Conservation (phyloP, 1,284 basidiomycete genomes). For the Vanrija pseudolonga region DNA sequence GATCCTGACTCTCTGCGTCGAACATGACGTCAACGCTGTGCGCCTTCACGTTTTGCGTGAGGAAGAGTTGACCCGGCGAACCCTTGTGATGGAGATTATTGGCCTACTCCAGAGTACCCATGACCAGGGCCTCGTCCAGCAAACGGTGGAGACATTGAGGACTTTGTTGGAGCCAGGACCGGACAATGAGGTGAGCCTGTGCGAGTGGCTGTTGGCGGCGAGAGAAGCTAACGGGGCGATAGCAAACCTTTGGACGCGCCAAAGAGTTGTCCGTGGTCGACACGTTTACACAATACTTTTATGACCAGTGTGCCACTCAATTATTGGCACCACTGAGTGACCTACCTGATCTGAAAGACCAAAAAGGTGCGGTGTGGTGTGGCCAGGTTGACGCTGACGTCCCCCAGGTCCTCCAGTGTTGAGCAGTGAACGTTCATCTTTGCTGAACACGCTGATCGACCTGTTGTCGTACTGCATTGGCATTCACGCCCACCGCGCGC, state of each 20-base stretch:
- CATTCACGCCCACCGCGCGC: conserved; percentile 84
- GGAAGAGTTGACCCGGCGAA: conserved; percentile 56
- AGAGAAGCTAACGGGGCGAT: neutral
- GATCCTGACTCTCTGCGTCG: conserved; percentile 78
- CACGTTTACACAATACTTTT: conserved; percentile 87
- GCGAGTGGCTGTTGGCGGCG: neutral
- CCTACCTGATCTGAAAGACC: conserved; percentile 58
- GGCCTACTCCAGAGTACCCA: conserved; percentile 69
- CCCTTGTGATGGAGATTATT: conserved; percentile 72
- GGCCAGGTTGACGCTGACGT: neutral
- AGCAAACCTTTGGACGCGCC: conserved; percentile 11
- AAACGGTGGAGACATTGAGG: conserved; percentile 85
- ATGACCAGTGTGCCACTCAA: conserved; percentile 65
- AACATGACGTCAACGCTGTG: conserved; percentile 86
- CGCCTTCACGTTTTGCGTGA: conserved; percentile 79
- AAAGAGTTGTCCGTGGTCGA: conserved; percentile 56
- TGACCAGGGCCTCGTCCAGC: conserved; percentile 84
- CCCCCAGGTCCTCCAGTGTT: neutral
- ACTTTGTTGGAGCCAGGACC: conserved; percentile 67
- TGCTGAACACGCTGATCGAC: conserved; percentile 81
- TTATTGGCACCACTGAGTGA: conserved; percentile 76
- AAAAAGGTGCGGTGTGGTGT: neutral
- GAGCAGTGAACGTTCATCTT: conserved; percentile 53
- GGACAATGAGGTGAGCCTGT: conserved; percentile 50
- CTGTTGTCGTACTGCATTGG: conserved; percentile 81